Percentiles rank a stretch among this genome's conserved stretches.
phyloP scores from a whole-genome alignment of 306 rosid species.

The Cotoneaster glaucophyllus region DNA sequence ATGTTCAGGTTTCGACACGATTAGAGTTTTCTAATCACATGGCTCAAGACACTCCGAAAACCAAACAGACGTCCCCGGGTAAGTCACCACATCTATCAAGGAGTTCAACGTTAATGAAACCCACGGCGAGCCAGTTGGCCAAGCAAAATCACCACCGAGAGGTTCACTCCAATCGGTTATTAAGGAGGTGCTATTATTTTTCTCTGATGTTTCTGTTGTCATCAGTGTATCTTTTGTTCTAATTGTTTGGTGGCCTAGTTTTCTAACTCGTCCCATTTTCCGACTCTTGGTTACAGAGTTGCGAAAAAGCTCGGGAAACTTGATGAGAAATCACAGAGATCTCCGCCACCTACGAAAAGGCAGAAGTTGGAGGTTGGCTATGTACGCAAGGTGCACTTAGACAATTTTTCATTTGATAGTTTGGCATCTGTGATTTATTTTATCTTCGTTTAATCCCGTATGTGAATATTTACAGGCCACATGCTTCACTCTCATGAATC shows the following conservation, averaged over 20 bases:
- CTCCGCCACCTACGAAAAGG: constrained; percentile 58
- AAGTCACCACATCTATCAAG: constrained; percentile 25
- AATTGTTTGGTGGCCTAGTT: neutral
- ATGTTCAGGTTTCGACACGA: neutral
- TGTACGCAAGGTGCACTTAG: constrained; percentile 46
- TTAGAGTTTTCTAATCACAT: constrained; percentile 6
- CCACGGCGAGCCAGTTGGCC: constrained; percentile 83
- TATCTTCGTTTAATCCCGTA: neutral
- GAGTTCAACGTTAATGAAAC: constrained; percentile 65
- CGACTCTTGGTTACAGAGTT: constrained; percentile 25
- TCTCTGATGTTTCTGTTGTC: neutral
- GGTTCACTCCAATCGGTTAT: constrained; percentile 13
- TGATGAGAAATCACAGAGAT: constrained; percentile 22
- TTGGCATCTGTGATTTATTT: neutral
- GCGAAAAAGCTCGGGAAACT: constrained; percentile 28
- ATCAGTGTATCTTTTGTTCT: neutral
- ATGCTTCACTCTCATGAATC: too few species aligned
- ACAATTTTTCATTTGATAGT: neutral
- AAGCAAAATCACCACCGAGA: constrained; percentile 42
- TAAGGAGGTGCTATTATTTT: constrained; percentile 27
- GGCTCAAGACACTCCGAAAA: constrained; percentile 17
- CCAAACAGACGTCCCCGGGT: constrained; percentile 17
- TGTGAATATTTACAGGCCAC: too few species aligned
- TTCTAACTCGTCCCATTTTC: neutral
- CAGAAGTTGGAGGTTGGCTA: constrained; percentile 84